Percentiles rank a stretch among this genome's conserved stretches.
These are phyloP conservation scores for Microbotryum silenes-acaulis DNA, from an alignment of 1,284 basidiomycete genomes.

Conservation along the genomic window DNA sequence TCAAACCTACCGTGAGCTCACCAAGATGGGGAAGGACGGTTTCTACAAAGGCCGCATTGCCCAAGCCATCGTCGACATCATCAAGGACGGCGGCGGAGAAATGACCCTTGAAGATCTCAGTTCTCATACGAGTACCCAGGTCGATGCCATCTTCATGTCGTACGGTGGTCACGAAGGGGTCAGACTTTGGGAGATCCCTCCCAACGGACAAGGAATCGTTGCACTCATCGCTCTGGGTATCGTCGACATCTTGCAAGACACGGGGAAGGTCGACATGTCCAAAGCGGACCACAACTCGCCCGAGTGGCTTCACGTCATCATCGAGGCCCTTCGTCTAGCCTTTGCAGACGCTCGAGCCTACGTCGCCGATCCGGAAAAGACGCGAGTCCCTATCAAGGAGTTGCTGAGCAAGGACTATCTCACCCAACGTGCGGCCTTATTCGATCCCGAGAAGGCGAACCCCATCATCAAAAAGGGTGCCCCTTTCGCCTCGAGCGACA, in stretches of 20 bases:
- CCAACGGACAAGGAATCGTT: constrained; percentile 89
- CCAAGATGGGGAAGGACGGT: constrained; percentile 72
- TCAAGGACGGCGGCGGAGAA: constrained; percentile 68
- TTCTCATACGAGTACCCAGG: constrained; percentile 64
- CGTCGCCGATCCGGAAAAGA: constrained; percentile 74
- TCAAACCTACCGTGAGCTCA: constrained; percentile 70
- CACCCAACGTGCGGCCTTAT: constrained; percentile 64
- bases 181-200: constrained; percentile 69
- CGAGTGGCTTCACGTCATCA: constrained; percentile 63
- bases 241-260: constrained; percentile 71
- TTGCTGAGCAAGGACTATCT: constrained; percentile 81
- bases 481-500: constrained; percentile 75
- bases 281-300: constrained; percentile 79
- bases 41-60: constrained; percentile 89
- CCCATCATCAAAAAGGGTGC: constrained; percentile 64
- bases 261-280: constrained; percentile 61
- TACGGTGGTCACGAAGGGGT: constrained; percentile 63
- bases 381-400: constrained; percentile 64
- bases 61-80: constrained; percentile 70
- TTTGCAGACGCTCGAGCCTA: constrained; percentile 70
- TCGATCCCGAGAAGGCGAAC: constrained; percentile 61
- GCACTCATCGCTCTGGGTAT: constrained; percentile 87
- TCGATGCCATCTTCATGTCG: constrained; percentile 83
- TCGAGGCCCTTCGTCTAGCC: constrained; percentile 30
- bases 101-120: constrained; percentile 85